Evolutionary conservation across 768 basidiomycete genomes (phyloP).

Genomic region (Boletus vermiculosoides): DNA sequence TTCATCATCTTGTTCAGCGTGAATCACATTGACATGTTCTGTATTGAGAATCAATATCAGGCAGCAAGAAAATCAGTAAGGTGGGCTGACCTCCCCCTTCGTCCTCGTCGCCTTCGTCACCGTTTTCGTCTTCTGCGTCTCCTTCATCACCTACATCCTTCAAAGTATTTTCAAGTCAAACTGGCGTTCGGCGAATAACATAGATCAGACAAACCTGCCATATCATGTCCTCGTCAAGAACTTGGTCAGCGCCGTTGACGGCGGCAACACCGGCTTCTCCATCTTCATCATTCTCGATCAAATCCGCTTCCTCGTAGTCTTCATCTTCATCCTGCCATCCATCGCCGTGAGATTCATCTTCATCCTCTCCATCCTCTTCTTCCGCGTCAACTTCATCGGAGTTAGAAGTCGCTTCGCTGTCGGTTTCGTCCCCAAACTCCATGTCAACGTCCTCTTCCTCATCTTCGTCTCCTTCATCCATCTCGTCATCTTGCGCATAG

Average conservation of each 20-base stretch:
- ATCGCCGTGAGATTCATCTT: constrained; percentile 41
- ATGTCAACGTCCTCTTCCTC: constrained; percentile 84
- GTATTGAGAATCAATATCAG: constrained; percentile 9
- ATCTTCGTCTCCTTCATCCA: constrained; percentile 79
- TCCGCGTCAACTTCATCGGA: constrained; percentile 69
- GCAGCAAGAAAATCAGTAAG: neutral
- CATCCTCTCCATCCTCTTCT: constrained; percentile 61
- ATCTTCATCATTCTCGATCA: constrained; percentile 60
- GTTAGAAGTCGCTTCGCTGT: constrained; percentile 77
- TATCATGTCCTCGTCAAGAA: constrained; percentile 51
- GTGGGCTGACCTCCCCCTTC: constrained; percentile 21
- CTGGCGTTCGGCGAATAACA: neutral
- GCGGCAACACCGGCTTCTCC: constrained; percentile 47
- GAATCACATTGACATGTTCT: constrained; percentile 59
- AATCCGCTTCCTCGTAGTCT: constrained; percentile 59
- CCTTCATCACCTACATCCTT: constrained; percentile 57
- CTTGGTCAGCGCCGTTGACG: constrained; percentile 48
- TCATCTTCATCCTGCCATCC: constrained; percentile 62
- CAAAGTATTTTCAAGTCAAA: constrained; percentile 9
- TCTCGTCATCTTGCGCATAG: constrained; percentile 66
- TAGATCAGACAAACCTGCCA: constrained; percentile 49
- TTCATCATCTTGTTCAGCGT: constrained; percentile 60
- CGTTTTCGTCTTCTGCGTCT: constrained; percentile 60
- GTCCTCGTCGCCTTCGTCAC: constrained; percentile 49
- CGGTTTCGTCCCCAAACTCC: constrained; percentile 83